Percentiles rank a stretch among this genome's conserved stretches.
Conservation (phyloP, 2,329 filamentous ascomycete genomes). For the Eurotiales sp. region DNA sequence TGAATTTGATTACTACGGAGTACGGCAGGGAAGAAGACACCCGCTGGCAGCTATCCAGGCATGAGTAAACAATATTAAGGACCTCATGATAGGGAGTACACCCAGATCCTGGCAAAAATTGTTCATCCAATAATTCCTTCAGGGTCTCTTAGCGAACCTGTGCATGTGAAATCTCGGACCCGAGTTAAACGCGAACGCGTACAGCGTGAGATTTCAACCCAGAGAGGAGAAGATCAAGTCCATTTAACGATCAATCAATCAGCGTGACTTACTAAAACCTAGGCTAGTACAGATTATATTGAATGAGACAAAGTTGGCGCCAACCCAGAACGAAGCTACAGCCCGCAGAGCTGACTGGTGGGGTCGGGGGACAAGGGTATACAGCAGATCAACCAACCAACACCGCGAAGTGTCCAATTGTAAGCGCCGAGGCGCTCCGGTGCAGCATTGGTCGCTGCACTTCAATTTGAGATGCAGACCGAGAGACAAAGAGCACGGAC, state of each 20-base stretch:
- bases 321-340: background rate
- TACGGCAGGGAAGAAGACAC: background rate
- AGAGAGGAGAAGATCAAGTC: background rate
- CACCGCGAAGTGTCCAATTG: background rate
- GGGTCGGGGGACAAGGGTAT: constrained; percentile 2
- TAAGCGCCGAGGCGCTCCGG: constrained; percentile 10
- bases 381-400: constrained; percentile 3
- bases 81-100: too few species aligned
- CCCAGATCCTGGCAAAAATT: too few species aligned
- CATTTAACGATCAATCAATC: too few species aligned
- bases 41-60: background rate
- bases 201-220: too few species aligned
- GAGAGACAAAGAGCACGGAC: background rate
- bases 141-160: too few species aligned
- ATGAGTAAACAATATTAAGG: too few species aligned
- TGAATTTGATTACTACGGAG: background rate
- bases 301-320: constrained; percentile 2
- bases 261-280: too few species aligned
- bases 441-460: background rate
- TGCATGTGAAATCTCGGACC: too few species aligned
- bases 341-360: constrained; percentile 1
- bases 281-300: too few species aligned
- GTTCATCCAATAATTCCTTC: too few species aligned
- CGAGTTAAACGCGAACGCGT: too few species aligned
- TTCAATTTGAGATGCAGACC: background rate